Base-by-base conservation (phyloP, 176 grass and related monocot genomes). In the Oryza meridionalis region DNA sequence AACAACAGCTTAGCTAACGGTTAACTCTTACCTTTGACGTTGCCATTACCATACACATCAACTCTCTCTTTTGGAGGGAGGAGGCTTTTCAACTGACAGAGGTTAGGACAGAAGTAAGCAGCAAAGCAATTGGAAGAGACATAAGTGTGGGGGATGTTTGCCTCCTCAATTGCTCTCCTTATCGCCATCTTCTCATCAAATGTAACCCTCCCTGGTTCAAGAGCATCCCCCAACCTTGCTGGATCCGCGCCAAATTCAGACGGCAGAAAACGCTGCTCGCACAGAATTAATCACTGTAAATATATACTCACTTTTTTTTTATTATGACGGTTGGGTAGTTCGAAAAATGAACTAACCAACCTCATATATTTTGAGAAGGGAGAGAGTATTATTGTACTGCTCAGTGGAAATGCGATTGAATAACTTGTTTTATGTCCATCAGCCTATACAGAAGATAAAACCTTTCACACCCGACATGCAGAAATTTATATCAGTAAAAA, bases 191-290 rank as follows among this genome's bases (percentile, higher is more conserved):
- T 93, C 0, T 88, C 78, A 1, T 45, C 69, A 32, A 97, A 93
- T 11, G 75, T 1, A 62, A 61, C 10, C 37, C 72, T 88, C 14
- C 91, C 91, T 1, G 87, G 89, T 70, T 77, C 88, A 38, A 88
- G 73, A 25, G 94, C 89, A 32, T 91, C 59, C 0, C 5, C 67
- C 94, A 97, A 91, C 32, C 70, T 83, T 2, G 77, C 63, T 10
- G 88, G 87, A 61, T 97, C 91, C 47, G 82, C 72, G 9, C 91
- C 94, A 2, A 94, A 97, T 33, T 97, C 91, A 0, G 94, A 97
- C 9, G 91, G 94, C 40, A 93, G 8, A 75, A 86, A 97, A 24
- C 87, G 77, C 87, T 93, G 86, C 65, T 35, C 33, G 33, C 33
- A 35, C 3, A 35, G 4, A 35, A 35, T 35, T 35, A 35, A 4